A percentile compares a stretch with the other conserved stretches of the same genome.
These are phyloP conservation scores for Boletus speciosus DNA, from an alignment of 768 basidiomycete genomes.

Conservation along the genomic window DNA sequence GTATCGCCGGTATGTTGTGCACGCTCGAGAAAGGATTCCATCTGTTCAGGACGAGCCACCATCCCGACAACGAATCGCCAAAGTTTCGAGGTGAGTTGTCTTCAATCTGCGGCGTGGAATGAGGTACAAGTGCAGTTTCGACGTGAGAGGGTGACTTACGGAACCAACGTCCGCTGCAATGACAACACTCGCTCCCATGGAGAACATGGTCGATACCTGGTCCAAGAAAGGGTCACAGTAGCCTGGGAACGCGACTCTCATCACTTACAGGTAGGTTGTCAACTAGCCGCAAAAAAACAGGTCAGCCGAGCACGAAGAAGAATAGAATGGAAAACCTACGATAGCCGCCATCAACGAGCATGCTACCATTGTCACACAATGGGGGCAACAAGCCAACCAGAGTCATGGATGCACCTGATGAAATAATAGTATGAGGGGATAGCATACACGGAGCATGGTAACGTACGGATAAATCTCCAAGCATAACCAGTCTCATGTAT, in stretches of 20 bases:
- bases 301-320: slow-evolving; percentile 10
- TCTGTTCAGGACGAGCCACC: slow-evolving; percentile 90
- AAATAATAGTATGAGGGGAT: slow-evolving; percentile 5
- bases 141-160: slow-evolving; percentile 42
- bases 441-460: not conserved
- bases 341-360: slow-evolving; percentile 89
- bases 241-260: not conserved
- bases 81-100: slow-evolving; percentile 94
- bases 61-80: slow-evolving; percentile 93
- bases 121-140: not conserved
- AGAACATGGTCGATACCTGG: slow-evolving; percentile 87
- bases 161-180: slow-evolving; percentile 93
- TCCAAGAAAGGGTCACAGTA: not conserved
- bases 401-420: slow-evolving; percentile 91
- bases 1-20: slow-evolving; percentile 77
- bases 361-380: slow-evolving; percentile 88
- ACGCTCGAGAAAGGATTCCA: slow-evolving; percentile 89
- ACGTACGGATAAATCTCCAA: slow-evolving; percentile 85
- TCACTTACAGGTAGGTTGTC: slow-evolving; percentile 79
- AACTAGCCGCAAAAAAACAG: slow-evolving; percentile 40
- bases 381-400: slow-evolving; percentile 93
- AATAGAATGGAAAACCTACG: slow-evolving; percentile 44
- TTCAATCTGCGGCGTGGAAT: slow-evolving; percentile 49
- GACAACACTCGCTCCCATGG: slow-evolving; percentile 84
- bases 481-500: slow-evolving; percentile 98